Base-by-base conservation (phyloP, 179 eudicot species). In the Monotropa hypopitys region DNA sequence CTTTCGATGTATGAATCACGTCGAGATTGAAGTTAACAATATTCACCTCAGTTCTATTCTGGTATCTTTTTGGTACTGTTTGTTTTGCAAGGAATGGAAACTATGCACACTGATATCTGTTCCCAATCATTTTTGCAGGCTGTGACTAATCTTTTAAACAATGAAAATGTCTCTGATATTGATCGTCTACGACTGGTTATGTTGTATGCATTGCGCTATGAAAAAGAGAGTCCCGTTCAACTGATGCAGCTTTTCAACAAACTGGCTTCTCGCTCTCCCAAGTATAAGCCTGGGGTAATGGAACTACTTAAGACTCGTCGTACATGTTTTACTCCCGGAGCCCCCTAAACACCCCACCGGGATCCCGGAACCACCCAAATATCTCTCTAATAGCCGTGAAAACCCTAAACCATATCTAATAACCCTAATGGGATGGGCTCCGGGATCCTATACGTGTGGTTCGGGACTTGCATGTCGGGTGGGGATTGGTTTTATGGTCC, bases 151-250 rank as follows among this genome's bases (percentile, higher is more conserved):
- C 96, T 93, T 79, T 76, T 93, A 53, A 87, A 84, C 79, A 76
- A 93, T 81, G 96, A 90, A 23, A 88, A 80, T 85, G 85, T 93
- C 57, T 88, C 97, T 78, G 97, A 93, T 82, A 76, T 93, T 70
- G 97, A 93, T 80, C 92, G 94, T 53, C 81, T 93, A 51, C 92
- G 97, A 61, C 85, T 93, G 56, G 97, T 91, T 69, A 93, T 93
- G 97, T 75, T 93, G 73, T 93, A 93, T 85, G 97, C 97, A 57
- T 81, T 93, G 85, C 96, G 97, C 54, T 93, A 93, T 85, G 96
- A 93, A 86, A 93, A 93, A 83, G 97, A 93, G 78, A 93, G 92
- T 76, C 96, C 97, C 32, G 89, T 92, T 79, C 92, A 91, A 83
- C 79, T 93, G 79, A 93, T 93, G 97, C 97, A 93, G 84, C 87